Evolutionary conservation across 1,139 yeast genomes (phyloP).

Genomic region (Blastobotrys ciferrii): DNA sequence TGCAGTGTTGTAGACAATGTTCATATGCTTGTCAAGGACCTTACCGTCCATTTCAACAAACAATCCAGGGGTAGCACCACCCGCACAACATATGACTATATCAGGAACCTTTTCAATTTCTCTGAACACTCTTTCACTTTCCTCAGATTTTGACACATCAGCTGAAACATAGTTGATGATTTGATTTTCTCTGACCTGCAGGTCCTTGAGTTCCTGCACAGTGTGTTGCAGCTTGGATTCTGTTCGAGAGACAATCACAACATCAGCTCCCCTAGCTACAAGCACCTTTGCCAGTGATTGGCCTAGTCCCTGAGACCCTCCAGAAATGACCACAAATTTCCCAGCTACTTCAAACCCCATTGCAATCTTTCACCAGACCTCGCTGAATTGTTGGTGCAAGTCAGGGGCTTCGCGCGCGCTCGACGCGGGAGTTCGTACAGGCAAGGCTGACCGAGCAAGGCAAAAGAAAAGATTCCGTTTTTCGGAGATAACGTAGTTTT

Average conservation of each 20-base stretch:
- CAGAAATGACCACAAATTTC: slow-evolving; percentile 72
- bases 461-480: too few relatives aligned
- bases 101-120: slow-evolving; percentile 51
- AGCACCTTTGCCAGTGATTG: slow-evolving; percentile 67
- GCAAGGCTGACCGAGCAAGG: too few relatives aligned
- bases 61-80: slow-evolving; percentile 76
- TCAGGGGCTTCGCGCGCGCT: too few relatives aligned
- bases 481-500: too few relatives aligned
- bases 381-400: too few relatives aligned
- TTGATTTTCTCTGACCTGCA: slow-evolving; percentile 34
- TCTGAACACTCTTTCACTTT: slow-evolving; percentile 47
- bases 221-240: slow-evolving; percentile 52
- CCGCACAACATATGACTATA: slow-evolving; percentile 81
- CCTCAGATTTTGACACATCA: slow-evolving; percentile 62
- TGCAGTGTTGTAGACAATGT: slow-evolving; percentile 71
- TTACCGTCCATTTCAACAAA: slow-evolving; percentile 62
- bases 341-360: slow-evolving; percentile 21
- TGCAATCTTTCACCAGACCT: too few relatives aligned
- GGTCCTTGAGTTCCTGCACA: slow-evolving; percentile 44
- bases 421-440: too few relatives aligned
- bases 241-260: slow-evolving; percentile 75
- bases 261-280: slow-evolving; percentile 56
- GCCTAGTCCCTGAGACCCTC: slow-evolving; percentile 96
- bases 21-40: slow-evolving; percentile 61
- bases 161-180: slow-evolving; percentile 51